Conservation (phyloP, 805 yeast genomes). For the Lipomyces orientalis region DNA sequence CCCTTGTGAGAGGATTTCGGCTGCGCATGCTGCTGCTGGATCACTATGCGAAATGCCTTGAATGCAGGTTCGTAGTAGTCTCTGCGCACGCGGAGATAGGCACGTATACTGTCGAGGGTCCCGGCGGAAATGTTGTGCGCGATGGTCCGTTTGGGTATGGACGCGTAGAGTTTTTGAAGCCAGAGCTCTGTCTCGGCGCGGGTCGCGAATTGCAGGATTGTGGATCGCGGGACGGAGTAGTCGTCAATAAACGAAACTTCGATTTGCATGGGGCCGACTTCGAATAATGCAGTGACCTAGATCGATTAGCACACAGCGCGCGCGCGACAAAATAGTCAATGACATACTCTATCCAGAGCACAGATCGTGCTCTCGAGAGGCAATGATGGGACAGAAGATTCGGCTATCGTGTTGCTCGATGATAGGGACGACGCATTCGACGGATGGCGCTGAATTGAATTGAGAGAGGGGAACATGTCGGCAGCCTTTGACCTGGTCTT, state of each 20-base stretch:
- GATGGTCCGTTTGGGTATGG: slow-evolving; percentile 19
- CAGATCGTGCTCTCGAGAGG: slow-evolving; percentile 21
- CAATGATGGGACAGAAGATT: neutral
- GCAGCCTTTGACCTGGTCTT: slow-evolving; percentile 33
- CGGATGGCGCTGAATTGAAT: slow-evolving; percentile 12
- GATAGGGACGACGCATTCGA: slow-evolving; percentile 22
- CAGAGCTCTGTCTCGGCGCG: slow-evolving; percentile 32
- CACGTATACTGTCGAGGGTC: slow-evolving; percentile 10
- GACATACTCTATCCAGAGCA: slow-evolving; percentile 24
- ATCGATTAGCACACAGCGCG: neutral
- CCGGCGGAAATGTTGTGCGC: slow-evolving; percentile 18
- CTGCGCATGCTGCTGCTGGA: slow-evolving; percentile 10
- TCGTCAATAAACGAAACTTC: slow-evolving; percentile 29
- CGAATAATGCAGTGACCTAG: slow-evolving; percentile 30
- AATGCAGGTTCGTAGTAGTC: slow-evolving; percentile 29
- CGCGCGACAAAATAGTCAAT: neutral
- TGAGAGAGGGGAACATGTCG: slow-evolving; percentile 32
- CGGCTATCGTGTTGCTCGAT: slow-evolving; percentile 9
- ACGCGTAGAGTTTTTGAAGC: slow-evolving; percentile 16
- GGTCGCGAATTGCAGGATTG: slow-evolving; percentile 28
- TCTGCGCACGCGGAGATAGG: slow-evolving; percentile 25
- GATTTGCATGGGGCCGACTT: slow-evolving; percentile 20
- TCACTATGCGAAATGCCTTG: slow-evolving; percentile 25
- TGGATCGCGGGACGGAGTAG: slow-evolving; percentile 16
- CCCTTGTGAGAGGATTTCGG: slow-evolving; percentile 9